Conservation (phyloP, 331 rosid species). For the Acacia concinna region DNA sequence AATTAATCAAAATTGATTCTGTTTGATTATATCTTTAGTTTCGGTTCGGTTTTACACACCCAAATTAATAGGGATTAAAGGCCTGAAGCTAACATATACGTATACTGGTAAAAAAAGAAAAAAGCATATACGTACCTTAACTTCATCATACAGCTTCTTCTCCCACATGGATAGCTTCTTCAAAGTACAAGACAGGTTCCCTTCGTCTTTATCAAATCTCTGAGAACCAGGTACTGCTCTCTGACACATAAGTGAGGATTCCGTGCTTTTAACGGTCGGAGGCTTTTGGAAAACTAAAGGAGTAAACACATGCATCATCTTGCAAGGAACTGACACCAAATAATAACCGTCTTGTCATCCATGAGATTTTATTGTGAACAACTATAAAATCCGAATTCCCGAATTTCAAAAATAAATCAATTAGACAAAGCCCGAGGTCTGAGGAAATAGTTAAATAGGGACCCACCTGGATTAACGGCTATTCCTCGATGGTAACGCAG, state of each 20-base stretch:
- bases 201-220: constrained; percentile 35
- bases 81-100: background rate
- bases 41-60: too few relatives aligned
- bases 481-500: constrained; percentile 46
- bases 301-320: constrained; percentile 44
- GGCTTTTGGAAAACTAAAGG: constrained; percentile 24
- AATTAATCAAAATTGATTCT: too few relatives aligned
- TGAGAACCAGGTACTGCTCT: constrained; percentile 31
- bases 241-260: constrained; percentile 29
- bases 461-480: constrained; percentile 49
- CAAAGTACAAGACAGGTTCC: constrained; percentile 54
- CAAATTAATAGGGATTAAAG: background rate
- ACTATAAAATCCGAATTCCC: too few relatives aligned
- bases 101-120: too few relatives aligned
- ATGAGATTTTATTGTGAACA: background rate
- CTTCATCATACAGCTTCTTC: constrained; percentile 79
- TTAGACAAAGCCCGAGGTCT: background rate
- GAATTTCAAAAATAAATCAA: background rate
- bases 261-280: constrained; percentile 22
- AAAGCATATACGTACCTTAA: constrained; percentile 66
- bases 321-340: constrained; percentile 46
- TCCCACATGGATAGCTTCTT: constrained; percentile 76
- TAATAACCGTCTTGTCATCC: background rate
- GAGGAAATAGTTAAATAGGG: background rate
- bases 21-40: too few relatives aligned